Evolutionary conservation across 2,329 filamentous ascomycete genomes (phyloP), one percentile per base, ranked within the genome.

Genomic region (Fusarium graminum): DNA sequence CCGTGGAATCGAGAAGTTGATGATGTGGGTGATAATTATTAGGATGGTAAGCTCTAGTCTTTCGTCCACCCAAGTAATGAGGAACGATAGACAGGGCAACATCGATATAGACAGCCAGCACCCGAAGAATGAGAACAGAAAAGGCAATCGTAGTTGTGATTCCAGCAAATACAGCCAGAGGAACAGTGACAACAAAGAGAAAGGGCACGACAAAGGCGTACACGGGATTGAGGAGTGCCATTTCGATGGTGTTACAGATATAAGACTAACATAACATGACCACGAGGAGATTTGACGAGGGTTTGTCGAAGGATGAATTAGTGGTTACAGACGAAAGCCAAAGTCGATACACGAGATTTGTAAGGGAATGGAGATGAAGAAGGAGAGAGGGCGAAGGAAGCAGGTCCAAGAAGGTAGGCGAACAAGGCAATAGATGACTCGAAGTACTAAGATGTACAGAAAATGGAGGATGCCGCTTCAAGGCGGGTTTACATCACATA

Each of bases 111-210:
- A 90, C 84, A 50, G 90, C 73, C 43, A 85, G 78, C 25, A 89
- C 83, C 25, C 88, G 84, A 63, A 89, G 77, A 71, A 86, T 82
- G 46, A 92, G 83, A 34, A 90, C 80, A 36, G 84, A 80, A 65
- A 89, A 85, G 38, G 89, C 87, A 45, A 90, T 68, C 6, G 82
- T 83, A 53, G 88, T 88, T 30, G 89, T 91, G 65, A 90, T 77
- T 64, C 83, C 84, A 51, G 89, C 89, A 53, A 88, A 84, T 47
- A 90, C 73, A 68, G 86, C 82, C 52, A 91, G 81, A 10, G 89
- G 89, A 13, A 90, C 77, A 22, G 88, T 88, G 71, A 89, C 80
- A 65, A 90, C 65, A 71, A 87, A 82, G 66, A 91, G 79, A 70
- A 90, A 82, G n/a, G 88, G 88, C 50, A 90, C 80, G 51, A 88